Evolutionary conservation across 2,329 filamentous ascomycete genomes (phyloP), one percentile per base, ranked within the genome.

Genomic region (Cercospora nicotianae): DNA sequence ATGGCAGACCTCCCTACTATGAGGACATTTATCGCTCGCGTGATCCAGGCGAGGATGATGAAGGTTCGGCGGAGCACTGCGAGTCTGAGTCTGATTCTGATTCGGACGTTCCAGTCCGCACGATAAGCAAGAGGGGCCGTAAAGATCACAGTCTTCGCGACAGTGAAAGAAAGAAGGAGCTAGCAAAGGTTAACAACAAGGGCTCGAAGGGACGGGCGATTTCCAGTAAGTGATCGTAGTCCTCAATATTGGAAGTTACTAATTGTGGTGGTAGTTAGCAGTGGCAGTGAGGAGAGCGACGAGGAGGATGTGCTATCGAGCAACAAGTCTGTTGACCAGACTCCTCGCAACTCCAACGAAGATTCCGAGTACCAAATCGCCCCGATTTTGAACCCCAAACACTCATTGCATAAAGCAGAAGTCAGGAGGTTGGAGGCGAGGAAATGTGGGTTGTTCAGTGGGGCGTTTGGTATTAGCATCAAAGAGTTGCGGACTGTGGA

Each of bases 71-170:
- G 12, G 71, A 76, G 18, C 10, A 33, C 2, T 75, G 73, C 68
- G 73, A 75, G n/a, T 69, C 67, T 23, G 73, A 75, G 16, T 55
- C 67, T 12, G 66, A 72, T 30, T 72, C 67, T 12, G 66, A 72
- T 33, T 72, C 67, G 30, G 72, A 73, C 20, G 63, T 70, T n/a
- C 65, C 60, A 16, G 48, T 36, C 13, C 33, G 23, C 28, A 30
- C 39, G 30, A 26, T 23, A 13, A 6, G 59, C 39, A 66, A 28
- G 57, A 65, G 68, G 51, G 31, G 26, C 5, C 20, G 16, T 20
- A 48, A 51, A 8, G 20, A 62, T 58, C 53, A 63, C 36, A 28
- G 31, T 7, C 18, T 20, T n/a, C 60, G 31, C 36, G 58, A 59
- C n/a, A 60, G 51, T 2, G 16, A 26, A 58, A 55, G 33, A 6